Evolutionary conservation across 371 early-diverging fungal species (phyloP).

Genomic region (Batrachochytrium dendrobatidis): DNA sequence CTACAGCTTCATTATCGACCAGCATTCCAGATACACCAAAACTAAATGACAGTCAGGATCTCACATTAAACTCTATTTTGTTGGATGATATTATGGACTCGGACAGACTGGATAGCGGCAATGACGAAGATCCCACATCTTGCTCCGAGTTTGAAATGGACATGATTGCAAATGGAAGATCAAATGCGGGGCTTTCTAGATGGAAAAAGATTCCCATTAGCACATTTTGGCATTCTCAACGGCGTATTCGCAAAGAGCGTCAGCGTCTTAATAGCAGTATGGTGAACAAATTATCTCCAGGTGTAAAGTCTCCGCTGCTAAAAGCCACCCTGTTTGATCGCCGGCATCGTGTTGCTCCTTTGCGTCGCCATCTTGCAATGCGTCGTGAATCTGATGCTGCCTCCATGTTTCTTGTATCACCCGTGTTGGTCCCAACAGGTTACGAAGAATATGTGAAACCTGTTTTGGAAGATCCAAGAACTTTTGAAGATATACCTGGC

Average conservation of each 20-base stretch:
- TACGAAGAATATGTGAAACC: background rate
- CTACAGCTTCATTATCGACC: background rate
- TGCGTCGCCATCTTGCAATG: background rate
- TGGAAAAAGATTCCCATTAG: constrained; percentile 1
- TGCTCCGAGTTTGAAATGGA: constrained; percentile 1
- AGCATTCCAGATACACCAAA: background rate
- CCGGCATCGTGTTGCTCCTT: background rate
- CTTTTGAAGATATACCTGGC: background rate
- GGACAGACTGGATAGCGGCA: background rate
- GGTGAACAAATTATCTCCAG: background rate
- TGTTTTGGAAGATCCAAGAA: background rate
- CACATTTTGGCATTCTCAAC: constrained; percentile 1
- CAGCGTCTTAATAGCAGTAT: background rate
- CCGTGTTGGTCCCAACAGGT: background rate
- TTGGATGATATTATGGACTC: constrained; percentile 1
- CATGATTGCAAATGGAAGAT: too few relatives aligned
- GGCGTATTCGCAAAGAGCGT: background rate
- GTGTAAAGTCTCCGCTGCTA: constrained; percentile 1
- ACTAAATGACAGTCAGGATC: background rate
- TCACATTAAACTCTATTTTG: background rate
- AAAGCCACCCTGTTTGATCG: constrained; percentile 6
- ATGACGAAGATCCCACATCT: constrained; percentile 2
- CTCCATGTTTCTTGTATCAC: constrained; percentile 6
- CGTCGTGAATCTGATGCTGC: constrained; percentile 1
- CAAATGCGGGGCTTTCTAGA: background rate